These are phyloP conservation scores for Collybia nuda DNA, from an alignment of 768 basidiomycete genomes.

Conservation along the genomic window DNA sequence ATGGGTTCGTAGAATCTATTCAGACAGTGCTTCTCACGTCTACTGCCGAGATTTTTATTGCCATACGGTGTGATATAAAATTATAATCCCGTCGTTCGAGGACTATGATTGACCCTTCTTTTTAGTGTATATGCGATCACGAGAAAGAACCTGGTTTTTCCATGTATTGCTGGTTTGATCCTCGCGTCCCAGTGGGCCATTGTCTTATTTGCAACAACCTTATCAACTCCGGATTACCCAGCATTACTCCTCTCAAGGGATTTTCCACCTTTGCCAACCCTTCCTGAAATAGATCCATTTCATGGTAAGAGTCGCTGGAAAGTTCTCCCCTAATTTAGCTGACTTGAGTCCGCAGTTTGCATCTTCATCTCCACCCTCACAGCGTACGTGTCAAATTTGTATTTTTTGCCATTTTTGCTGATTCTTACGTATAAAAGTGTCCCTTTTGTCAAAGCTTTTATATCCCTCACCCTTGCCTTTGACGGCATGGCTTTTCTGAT, in stretches of 20 bases:
- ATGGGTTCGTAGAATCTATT: slow-evolving; percentile 6
- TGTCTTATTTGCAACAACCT: neutral
- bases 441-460: slow-evolving; percentile 7
- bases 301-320: too few relatives aligned
- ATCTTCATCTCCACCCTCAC: too few relatives aligned
- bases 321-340: too few relatives aligned
- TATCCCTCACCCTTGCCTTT: slow-evolving; percentile 17
- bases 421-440: too few relatives aligned
- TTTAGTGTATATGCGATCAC: slow-evolving; percentile 4
- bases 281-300: too few relatives aligned
- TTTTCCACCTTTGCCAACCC: too few relatives aligned
- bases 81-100: too few relatives aligned
- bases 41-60: slow-evolving; percentile 4
- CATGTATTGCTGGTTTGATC: neutral
- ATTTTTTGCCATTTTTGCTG: too few relatives aligned
- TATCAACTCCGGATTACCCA: neutral
- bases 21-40: slow-evolving; percentile 1
- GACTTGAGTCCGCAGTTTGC: too few relatives aligned
- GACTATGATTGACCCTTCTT: too few relatives aligned
- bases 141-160: neutral
- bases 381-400: too few relatives aligned
- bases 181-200: slow-evolving; percentile 7
- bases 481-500: slow-evolving; percentile 14
- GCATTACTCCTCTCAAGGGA: too few relatives aligned
- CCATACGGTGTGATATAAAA: slow-evolving; percentile 1